Percentiles rank a stretch among this genome's conserved stretches.
phyloP scores from a whole-genome alignment of 2,329 filamentous ascomycete genomes.

The Zalaria obscura region DNA sequence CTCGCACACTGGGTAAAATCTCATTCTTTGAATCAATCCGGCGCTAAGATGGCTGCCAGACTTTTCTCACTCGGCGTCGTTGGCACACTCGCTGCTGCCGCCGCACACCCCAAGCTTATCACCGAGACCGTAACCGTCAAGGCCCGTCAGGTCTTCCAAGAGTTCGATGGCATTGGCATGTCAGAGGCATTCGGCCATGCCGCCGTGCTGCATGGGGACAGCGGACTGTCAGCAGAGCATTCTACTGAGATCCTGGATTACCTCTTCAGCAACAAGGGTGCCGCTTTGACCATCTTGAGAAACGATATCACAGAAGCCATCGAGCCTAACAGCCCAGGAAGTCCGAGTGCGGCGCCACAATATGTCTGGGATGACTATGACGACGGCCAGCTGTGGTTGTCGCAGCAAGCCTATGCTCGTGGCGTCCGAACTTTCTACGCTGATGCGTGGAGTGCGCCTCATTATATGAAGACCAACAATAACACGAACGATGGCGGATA shows the following conservation, averaged over 20 bases:
- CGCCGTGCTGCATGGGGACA: not conserved
- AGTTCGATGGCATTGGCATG: slow-evolving; percentile 35
- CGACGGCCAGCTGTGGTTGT: slow-evolving; percentile 37
- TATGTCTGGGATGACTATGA: slow-evolving; percentile 35
- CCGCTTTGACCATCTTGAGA: slow-evolving; percentile 36
- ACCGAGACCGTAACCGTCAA: not conserved
- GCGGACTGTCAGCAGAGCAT: not conserved
- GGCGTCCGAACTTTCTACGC: slow-evolving; percentile 33
- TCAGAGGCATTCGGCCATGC: slow-evolving; percentile 35
- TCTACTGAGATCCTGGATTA: slow-evolving; percentile 25
- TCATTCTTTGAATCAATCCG: not conserved
- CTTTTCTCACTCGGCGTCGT: not conserved
- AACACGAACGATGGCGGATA: slow-evolving; percentile 24
- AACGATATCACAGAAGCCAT: slow-evolving; percentile 19
- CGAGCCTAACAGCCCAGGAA: slow-evolving; percentile 26
- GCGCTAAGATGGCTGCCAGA: not conserved
- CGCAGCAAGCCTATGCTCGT: slow-evolving; percentile 31
- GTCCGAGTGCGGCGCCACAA: slow-evolving; percentile 23
- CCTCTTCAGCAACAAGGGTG: slow-evolving; percentile 32
- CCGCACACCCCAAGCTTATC: not conserved
- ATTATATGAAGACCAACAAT: slow-evolving; percentile 37
- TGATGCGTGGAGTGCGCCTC: slow-evolving; percentile 37
- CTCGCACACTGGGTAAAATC: not conserved
- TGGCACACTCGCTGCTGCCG: not conserved
- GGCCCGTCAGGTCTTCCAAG: slow-evolving; percentile 9